Evolutionary conservation across 2,329 filamentous ascomycete species (phyloP), one percentile per base, ranked within the genome.

Genomic region (Pyricularia grisea): DNA sequence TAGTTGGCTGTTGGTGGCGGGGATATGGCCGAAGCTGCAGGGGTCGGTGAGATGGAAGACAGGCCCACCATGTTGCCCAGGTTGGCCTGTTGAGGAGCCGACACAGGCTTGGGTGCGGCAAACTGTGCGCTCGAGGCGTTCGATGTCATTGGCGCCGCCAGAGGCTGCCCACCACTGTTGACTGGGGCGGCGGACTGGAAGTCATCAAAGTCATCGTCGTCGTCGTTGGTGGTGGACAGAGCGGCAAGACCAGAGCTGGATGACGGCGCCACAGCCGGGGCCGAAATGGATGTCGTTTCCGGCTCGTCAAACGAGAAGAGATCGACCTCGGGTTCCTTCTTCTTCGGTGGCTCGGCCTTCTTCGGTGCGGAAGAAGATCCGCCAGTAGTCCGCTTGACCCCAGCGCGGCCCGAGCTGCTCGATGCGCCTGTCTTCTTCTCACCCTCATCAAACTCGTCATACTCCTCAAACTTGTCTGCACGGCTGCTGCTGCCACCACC

Each of bases 141-240:
- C 6, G 83, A 81, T 20, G 84, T 84, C 71, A 85, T 77, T 1
- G 84, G 79, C 20, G 82, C 73, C 74, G 84, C 73, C 74, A 86
- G 69, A 75, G 84, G 74, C 81, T 79, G 74, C 75, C 81, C 73
- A 72, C 81, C 72, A 71, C 77, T 72, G 73, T 77, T 73, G 30
- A 87, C 81, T 3, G 90, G 87, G 2, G 91, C 82, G 17, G 94
- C 94, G 25, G 93, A 97, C 79, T 97, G 93, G 84, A 98, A 98
- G 76, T 99, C 95, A 76, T 98, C 95, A 76, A 98, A 98, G 72
- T 97, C 95, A 73, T 97, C 94, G 72, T 97, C 94, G 71, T 92
- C 90, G 72, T 97, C 94, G 67, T 87, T 88, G 20, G 79, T 75
- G 63, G 80, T 77, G 20, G 78, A 75, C 66, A 88, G 76, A 20